Evolutionary conservation across 2,329 filamentous ascomycete species (phyloP), one percentile per base, ranked within the genome.

Genomic region (Zymoseptoria brevis): DNA sequence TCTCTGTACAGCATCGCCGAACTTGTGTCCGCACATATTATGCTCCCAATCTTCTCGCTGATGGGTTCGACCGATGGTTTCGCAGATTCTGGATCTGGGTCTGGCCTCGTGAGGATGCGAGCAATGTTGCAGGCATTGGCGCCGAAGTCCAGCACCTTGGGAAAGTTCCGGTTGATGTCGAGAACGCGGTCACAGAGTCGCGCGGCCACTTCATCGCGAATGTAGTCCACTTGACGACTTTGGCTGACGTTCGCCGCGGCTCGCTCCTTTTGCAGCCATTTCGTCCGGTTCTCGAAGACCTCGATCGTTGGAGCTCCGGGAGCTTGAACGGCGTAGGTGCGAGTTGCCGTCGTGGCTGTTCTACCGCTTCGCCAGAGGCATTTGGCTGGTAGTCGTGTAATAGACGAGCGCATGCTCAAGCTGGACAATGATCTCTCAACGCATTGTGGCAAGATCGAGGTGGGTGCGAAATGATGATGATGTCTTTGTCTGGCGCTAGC

Each of bases 81-180:
- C 66, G 82, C 80, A 7, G 80, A 81, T 69, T 89, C 86, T 0
- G 85, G 84, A 70, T 90, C 85, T 59, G 85, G 80, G 63, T 85
- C 79, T 54, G 79, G 67, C 19, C 62, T 60, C 1, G 87, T 87
- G 52, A 97, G 82, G 58, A 89, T 88, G 63, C 87, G 86, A 19
- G 92, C 92, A 62, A 99, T 86, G 75, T 96, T 96, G 81, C 93
- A 96, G 62, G 93, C 90, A 73, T 97, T 96, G 62, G 94, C 93
- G 62, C 94, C 94, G 30, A 96, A 85, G 74, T 99, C 94, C 61
- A 99, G 87, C 22, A 91, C 90, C 65, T 84, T 82, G 51, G 88
- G 84, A 68, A 96, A 96, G 58, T 85, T 81, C 30, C 94, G 88
- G 69, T 96, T 96, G 78, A 99, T 95, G 72, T 97, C 92, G 66